Conservation (phyloP, 1,139 yeast genomes). For the Magnusiomyces starmeri region DNA sequence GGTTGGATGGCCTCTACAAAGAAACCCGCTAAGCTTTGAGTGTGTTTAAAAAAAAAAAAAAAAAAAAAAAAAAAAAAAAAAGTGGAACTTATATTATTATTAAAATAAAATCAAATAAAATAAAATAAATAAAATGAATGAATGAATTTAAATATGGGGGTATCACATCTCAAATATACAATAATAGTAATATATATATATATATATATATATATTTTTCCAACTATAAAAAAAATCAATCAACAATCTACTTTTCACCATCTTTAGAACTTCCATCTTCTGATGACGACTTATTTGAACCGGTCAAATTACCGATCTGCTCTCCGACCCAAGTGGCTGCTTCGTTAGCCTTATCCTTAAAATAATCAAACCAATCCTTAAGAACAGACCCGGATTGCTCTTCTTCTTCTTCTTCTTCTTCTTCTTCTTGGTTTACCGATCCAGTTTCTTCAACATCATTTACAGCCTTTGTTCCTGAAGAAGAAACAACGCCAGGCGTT, state of each 20-base stretch:
- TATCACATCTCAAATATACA: too few relatives aligned
- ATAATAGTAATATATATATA: too few relatives aligned
- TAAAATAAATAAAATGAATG: neutral
- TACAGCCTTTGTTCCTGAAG: neutral
- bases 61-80: neutral
- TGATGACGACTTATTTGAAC: too few relatives aligned
- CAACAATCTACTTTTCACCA: too few relatives aligned
- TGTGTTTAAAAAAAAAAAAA: neutral
- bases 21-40: constrained; percentile 14
- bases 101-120: neutral
- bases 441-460: neutral
- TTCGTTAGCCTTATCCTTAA: constrained; percentile 1
- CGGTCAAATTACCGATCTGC: neutral
- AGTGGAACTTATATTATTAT: neutral
- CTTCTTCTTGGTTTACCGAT: neutral
- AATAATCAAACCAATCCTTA: constrained; percentile 6
- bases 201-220: too few relatives aligned
- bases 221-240: too few relatives aligned
- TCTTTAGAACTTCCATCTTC: too few relatives aligned
- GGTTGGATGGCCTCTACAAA: constrained; percentile 57
- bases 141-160: too few relatives aligned
- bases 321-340: constrained; percentile 2
- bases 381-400: constrained; percentile 8
- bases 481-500: neutral
- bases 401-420: constrained; percentile 4